These are phyloP conservation scores for Phytophthora melonis DNA, from an alignment of 352 stramenopile genomes.

Conservation along the genomic window DNA sequence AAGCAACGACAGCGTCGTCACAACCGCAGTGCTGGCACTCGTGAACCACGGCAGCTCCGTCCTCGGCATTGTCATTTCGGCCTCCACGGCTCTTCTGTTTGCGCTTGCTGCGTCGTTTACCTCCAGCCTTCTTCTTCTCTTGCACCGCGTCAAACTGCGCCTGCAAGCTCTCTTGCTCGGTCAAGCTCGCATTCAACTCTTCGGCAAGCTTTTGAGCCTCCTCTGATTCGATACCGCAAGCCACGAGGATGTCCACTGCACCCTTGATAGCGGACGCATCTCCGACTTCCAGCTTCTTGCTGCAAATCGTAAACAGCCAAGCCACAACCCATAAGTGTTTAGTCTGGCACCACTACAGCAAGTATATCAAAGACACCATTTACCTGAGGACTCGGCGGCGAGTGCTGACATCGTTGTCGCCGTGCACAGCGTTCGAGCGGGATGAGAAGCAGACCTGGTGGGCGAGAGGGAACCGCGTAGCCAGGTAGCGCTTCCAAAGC, in stretches of 20 bases:
- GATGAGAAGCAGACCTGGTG: slow-evolving; percentile 84
- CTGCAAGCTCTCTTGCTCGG: slow-evolving; percentile 49
- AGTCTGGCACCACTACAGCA: not conserved
- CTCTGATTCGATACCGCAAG: slow-evolving; percentile 63
- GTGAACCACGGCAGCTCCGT: slow-evolving; percentile 22
- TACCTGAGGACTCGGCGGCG: slow-evolving; percentile 77
- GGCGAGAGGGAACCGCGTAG: slow-evolving; percentile 69
- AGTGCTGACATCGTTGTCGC: slow-evolving; percentile 70
- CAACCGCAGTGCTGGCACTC: slow-evolving; percentile 81
- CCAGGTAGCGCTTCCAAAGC: slow-evolving; percentile 75
- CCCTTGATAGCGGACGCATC: slow-evolving; percentile 71
- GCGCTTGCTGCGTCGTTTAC: slow-evolving; percentile 56
- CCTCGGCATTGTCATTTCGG: slow-evolving; percentile 20
- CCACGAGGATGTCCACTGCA: slow-evolving; percentile 72
- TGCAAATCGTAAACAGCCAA: slow-evolving; percentile 18
- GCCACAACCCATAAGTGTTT: not conserved
- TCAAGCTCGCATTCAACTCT: slow-evolving; percentile 59
- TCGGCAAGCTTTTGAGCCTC: slow-evolving; percentile 70
- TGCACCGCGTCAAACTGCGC: slow-evolving; percentile 37
- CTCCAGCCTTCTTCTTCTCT: slow-evolving; percentile 51
- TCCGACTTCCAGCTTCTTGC: slow-evolving; percentile 84
- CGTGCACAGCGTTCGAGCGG: slow-evolving; percentile 74
- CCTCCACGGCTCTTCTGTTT: slow-evolving; percentile 69
- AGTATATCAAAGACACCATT: not conserved
- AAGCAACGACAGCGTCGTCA: slow-evolving; percentile 67